These are phyloP conservation scores for Themeda triandra DNA, from an alignment of 176 grass and related monocot genomes.

Conservation along the genomic window DNA sequence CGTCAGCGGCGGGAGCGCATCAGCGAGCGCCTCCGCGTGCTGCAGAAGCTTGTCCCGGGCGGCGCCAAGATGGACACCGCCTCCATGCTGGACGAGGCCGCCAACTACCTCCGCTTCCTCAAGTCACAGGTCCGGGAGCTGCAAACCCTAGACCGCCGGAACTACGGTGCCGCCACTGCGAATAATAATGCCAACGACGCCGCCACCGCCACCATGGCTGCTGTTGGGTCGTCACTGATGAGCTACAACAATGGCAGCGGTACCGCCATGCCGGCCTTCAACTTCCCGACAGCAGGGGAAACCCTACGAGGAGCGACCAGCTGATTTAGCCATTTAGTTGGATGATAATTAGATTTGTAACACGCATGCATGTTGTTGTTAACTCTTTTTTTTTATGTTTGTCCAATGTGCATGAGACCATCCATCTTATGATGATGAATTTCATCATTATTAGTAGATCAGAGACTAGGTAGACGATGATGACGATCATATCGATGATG, in stretches of 20 bases:
- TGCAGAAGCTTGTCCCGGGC: constrained; percentile 82
- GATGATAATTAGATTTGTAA: not conserved
- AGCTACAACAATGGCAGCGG: constrained; percentile 6
- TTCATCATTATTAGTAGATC: constrained; percentile 36
- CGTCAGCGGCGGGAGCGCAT: constrained; percentile 73
- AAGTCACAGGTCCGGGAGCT: constrained; percentile 69
- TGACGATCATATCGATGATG: constrained; percentile 36
- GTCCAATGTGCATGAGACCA: constrained; percentile 20
- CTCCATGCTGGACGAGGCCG: constrained; percentile 90
- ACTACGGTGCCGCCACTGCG: not conserved
- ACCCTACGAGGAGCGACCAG: constrained; percentile 45
- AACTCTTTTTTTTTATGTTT: not conserved
- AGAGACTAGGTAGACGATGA: constrained; percentile 15
- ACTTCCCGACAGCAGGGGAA: constrained; percentile 35
- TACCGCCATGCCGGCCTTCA: constrained; percentile 8
- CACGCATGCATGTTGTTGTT: constrained; percentile 26
- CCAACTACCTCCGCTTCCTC: constrained; percentile 83
- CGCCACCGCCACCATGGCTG: not conserved
- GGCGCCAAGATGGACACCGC: constrained; percentile 88
- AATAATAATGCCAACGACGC: not conserved
- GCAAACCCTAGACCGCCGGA: constrained; percentile 62
- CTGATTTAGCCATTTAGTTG: constrained; percentile 20
- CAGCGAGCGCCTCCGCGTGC: constrained; percentile 66
- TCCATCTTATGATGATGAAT: constrained; percentile 31
- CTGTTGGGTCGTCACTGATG: not conserved